Conservation (phyloP, 2,329 filamentous ascomycete species). For the Fusarium acutatum region DNA sequence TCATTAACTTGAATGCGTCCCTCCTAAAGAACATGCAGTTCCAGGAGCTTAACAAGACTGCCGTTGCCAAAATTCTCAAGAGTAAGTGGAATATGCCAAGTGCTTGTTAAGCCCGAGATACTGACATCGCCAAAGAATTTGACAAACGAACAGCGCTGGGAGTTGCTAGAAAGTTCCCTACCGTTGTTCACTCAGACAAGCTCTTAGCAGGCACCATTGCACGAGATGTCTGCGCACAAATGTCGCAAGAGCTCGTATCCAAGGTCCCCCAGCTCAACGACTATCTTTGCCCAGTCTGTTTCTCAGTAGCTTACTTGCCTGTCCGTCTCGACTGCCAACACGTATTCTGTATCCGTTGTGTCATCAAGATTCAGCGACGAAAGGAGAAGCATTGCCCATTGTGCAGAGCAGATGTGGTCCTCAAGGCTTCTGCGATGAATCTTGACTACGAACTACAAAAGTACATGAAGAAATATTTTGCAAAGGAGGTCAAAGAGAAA, state of each 20-base stretch:
- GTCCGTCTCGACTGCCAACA: conserved; percentile 80
- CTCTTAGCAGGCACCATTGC: conserved; percentile 74
- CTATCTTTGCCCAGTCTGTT: conserved; percentile 83
- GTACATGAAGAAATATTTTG: conserved; percentile 80
- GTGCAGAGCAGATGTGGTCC: conserved; percentile 76
- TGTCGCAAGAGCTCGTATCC: conserved; percentile 75
- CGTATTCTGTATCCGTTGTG: conserved; percentile 84
- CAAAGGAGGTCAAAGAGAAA: conserved; percentile 73
- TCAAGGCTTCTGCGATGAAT: conserved; percentile 74
- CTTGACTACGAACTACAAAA: conserved; percentile 73
- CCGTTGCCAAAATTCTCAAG: conserved; percentile 85
- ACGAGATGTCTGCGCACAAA: conserved; percentile 77
- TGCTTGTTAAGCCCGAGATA: neutral
- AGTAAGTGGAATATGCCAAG: conserved; percentile 59
- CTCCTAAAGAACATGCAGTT: conserved; percentile 85
- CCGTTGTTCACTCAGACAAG: conserved; percentile 64
- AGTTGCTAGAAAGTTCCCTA: conserved; percentile 69
- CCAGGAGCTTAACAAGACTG: conserved; percentile 82
- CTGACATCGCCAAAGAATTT: conserved; percentile 70
- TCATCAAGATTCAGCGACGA: conserved; percentile 80
- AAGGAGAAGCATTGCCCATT: conserved; percentile 76
- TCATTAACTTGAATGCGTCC: conserved; percentile 76
- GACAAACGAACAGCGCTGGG: conserved; percentile 84
- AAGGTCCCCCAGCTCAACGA: conserved; percentile 85
- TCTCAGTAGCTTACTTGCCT: conserved; percentile 80